These are phyloP conservation scores for Chaetomium globosum DNA, from an alignment of 2,329 filamentous ascomycete species.

Conservation along the genomic window DNA sequence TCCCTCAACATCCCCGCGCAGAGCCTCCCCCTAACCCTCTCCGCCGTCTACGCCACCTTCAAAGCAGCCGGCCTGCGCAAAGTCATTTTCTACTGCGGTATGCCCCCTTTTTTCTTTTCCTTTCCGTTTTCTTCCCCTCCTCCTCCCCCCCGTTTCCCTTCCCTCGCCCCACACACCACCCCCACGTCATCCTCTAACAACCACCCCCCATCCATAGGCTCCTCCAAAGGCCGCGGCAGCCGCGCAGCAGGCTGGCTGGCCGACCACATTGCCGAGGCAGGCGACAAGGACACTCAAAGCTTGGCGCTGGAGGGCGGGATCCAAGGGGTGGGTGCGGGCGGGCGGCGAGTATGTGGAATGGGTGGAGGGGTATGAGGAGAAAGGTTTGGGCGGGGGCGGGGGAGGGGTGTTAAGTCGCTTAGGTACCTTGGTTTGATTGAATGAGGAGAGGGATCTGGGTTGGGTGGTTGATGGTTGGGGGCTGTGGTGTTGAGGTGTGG, in stretches of 20 bases:
- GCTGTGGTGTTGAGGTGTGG: too few relatives aligned
- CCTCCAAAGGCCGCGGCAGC: constrained; percentile 56
- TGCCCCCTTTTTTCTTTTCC: too few relatives aligned
- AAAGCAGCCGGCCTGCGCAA: constrained; percentile 46
- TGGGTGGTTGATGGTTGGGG: too few relatives aligned
- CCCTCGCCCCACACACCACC: too few relatives aligned
- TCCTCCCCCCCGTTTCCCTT: too few relatives aligned
- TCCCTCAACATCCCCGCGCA: constrained; percentile 58
- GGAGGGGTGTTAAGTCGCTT: not conserved
- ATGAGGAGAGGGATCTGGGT: too few relatives aligned
- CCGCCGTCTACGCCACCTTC: constrained; percentile 48
- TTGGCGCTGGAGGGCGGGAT: constrained; percentile 55
- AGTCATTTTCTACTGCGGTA: constrained; percentile 55
- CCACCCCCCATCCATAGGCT: constrained; percentile 45
- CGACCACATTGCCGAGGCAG: constrained; percentile 51
- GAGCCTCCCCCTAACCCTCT: constrained; percentile 48
- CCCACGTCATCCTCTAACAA: too few relatives aligned
- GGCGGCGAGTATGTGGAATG: constrained; percentile 51
- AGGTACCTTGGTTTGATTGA: too few relatives aligned
- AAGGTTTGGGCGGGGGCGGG: constrained; percentile 40
- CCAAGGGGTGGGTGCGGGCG: constrained; percentile 55
- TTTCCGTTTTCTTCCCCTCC: not conserved
- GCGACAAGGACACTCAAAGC: constrained; percentile 50
- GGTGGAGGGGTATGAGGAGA: constrained; percentile 53
- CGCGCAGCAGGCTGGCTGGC: constrained; percentile 59